phyloP scores from a whole-genome alignment of 2,329 filamentous ascomycete species.

The Colletotrichum chlorophyti region DNA sequence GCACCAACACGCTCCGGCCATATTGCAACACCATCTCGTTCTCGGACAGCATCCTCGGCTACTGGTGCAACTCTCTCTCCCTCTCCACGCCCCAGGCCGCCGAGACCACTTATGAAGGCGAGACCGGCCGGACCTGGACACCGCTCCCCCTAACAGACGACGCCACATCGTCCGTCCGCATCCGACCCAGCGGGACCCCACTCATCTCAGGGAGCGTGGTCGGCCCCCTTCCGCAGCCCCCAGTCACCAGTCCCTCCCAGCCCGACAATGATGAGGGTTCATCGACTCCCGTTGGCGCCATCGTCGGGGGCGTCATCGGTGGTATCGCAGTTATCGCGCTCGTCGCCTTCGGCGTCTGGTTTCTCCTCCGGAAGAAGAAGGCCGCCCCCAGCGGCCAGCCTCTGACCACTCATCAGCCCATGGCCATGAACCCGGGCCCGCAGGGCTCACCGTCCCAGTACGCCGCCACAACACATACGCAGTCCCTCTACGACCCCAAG shows the following conservation, averaged over 20 bases:
- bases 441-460: neutral
- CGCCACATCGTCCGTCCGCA: neutral
- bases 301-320: constrained; percentile 46
- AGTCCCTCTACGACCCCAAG: constrained; percentile 38
- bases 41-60: constrained; percentile 48
- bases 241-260: constrained; percentile 5
- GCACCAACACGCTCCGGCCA: constrained; percentile 41
- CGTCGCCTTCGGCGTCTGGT: constrained; percentile 36
- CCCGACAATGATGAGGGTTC: constrained; percentile 9
- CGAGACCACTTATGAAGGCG: constrained; percentile 48
- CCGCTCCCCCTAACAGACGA: constrained; percentile 19
- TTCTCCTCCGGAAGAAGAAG: constrained; percentile 41
- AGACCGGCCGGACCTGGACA: constrained; percentile 40
- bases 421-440: constrained; percentile 1
- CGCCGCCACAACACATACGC: constrained; percentile 8
- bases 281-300: constrained; percentile 40
- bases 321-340: constrained; percentile 42
- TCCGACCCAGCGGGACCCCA: neutral
- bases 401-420: constrained; percentile 9
- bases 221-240: neutral
- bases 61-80: constrained; percentile 47
- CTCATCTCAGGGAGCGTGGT: neutral
- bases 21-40: constrained; percentile 56
- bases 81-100: constrained; percentile 43
- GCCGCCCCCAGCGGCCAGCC: neutral